Conservation (phyloP, 257 asterid species). For the Penstemon barbatus region DNA sequence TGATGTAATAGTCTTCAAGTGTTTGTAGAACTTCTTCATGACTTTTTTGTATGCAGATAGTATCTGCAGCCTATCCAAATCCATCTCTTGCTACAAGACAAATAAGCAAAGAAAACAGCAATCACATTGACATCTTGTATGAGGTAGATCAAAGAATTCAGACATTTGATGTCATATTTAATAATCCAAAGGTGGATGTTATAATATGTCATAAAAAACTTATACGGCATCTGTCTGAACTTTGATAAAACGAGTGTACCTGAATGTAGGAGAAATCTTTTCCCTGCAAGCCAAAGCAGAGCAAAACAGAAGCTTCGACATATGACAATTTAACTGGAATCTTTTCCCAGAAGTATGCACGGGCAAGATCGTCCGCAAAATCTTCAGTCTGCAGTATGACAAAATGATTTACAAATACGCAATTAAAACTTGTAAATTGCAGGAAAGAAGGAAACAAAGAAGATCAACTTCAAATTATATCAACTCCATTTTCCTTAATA, state of each 20-base stretch:
- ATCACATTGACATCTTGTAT: background rate
- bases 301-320: slow-evolving; percentile 86
- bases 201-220: background rate
- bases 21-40: slow-evolving; percentile 74
- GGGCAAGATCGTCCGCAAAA: slow-evolving; percentile 62
- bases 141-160: background rate
- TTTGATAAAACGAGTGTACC: slow-evolving; percentile 42
- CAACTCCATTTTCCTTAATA: slow-evolving; percentile 1
- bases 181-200: too few relatives aligned
- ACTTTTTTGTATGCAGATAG: slow-evolving; percentile 56
- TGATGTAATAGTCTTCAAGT: slow-evolving; percentile 42
- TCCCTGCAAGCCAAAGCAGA: slow-evolving; percentile 83
- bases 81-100: slow-evolving; percentile 66
- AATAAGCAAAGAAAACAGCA: slow-evolving; percentile 1
- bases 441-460: background rate
- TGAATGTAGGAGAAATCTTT: slow-evolving; percentile 60
- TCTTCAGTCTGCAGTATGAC: slow-evolving; percentile 49
- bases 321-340: slow-evolving; percentile 76
- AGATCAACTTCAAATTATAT: background rate
- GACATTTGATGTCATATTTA: too few relatives aligned
- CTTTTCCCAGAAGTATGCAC: slow-evolving; percentile 67
- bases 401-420: slow-evolving; percentile 9
- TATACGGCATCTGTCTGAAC: background rate
- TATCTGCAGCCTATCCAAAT: slow-evolving; percentile 74
- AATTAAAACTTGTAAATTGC: background rate